phyloP scores from a whole-genome alignment of 2,329 filamentous ascomycete species.

The Penicillium sp. region DNA sequence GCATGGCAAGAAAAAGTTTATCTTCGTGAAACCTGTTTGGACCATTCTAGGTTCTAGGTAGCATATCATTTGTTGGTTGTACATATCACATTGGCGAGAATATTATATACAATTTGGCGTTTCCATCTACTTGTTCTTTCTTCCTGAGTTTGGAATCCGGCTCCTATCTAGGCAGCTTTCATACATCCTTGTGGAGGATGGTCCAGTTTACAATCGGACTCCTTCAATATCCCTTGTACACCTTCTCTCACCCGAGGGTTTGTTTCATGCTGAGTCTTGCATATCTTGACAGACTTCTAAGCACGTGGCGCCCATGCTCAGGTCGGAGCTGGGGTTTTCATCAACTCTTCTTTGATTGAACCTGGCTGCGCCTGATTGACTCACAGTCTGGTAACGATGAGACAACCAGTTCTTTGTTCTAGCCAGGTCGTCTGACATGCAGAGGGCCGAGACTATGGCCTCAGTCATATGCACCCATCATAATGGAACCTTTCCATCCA shows the following conservation, averaged over 20 bases:
- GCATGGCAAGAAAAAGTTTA: slow-evolving; percentile 13
- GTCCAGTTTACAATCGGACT: slow-evolving; percentile 19
- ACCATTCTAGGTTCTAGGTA: neutral
- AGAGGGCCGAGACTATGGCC: slow-evolving; percentile 7
- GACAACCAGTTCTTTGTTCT: slow-evolving; percentile 1
- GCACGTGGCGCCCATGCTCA: slow-evolving; percentile 14
- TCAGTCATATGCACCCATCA: slow-evolving; percentile 4
- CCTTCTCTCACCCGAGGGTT: slow-evolving; percentile 2
- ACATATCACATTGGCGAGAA: neutral
- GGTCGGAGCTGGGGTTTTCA: slow-evolving; percentile 2
- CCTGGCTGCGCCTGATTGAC: slow-evolving; percentile 14
- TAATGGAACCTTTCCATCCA: slow-evolving; percentile 5
- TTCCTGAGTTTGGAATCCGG: neutral
- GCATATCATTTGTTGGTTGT: neutral
- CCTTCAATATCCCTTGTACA: slow-evolving; percentile 9
- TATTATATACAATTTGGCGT: neutral
- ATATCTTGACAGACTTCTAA: slow-evolving; percentile 10
- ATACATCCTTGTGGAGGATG: slow-evolving; percentile 14
- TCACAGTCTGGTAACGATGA: slow-evolving; percentile 8
- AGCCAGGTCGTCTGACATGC: slow-evolving; percentile 12
- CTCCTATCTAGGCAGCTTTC: slow-evolving; percentile 1
- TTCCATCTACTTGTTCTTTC: neutral
- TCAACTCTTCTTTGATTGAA: neutral
- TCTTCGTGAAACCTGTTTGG: neutral
- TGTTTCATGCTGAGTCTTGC: slow-evolving; percentile 4